Evolutionary conservation across 1,139 yeast species (phyloP), one percentile per base, ranked within the genome.

Genomic region (Saccharomycopsis crataegensis): DNA sequence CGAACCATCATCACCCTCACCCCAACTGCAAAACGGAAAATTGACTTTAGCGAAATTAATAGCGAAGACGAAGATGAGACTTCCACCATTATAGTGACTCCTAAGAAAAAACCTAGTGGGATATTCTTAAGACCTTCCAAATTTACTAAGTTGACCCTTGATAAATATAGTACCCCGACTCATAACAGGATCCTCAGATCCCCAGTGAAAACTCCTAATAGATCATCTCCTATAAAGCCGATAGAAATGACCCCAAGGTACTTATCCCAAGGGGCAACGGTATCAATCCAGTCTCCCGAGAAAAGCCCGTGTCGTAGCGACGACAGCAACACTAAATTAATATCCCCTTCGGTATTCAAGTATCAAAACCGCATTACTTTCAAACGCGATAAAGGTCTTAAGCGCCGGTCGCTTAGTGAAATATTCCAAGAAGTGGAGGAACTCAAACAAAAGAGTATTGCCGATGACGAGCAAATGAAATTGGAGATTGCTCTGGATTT

Each of bases 361-460:
- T 12, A 28, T 33, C 32, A 47, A 3, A 46, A 16, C n/a, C 17
- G 48, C 3, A 28, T 43, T 3, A 9, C 33, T 9, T 43, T 43
- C 28, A 14, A 17, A 9, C 14, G 22, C 3, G 45, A 40, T 17
- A 36, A 43, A 7, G 53, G 49, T 5, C 34, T 43, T 6, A 46
- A 44, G 37, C 45, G 56, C 8, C 50, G 50, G 28, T 44, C 52
- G 6, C 41, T 55, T 6, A 57, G 51, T 47, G 51, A 56, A 40
- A 41, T 54, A n/a, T 56, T 53, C 40, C 37, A 47, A 7, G 57
- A 54, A 43, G 48, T 53, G 16, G 47, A 56, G 22, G 44, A 51
- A 32, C 36, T 56, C 16, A 52, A 55, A 43, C 46, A 50, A 11
- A 46, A 45, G 11, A 11, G 48, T 2, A 48, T 6, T 6, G 32